Evolutionary conservation across 768 basidiomycete genomes (phyloP).

Genomic region (Suillus tomentosus): DNA sequence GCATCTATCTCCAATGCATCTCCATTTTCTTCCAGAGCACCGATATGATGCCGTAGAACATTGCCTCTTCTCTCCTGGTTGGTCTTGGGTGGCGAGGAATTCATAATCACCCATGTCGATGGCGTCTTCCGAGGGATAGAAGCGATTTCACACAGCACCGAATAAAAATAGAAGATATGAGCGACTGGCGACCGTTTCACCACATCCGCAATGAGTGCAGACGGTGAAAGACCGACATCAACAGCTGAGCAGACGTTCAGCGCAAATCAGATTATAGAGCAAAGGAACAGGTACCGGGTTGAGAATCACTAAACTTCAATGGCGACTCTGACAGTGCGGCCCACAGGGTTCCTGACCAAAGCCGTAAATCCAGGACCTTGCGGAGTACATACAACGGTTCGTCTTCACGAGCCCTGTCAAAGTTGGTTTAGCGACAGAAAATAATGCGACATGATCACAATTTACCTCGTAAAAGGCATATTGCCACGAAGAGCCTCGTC

Average conservation of each 20-base stretch:
- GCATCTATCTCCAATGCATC: conserved; percentile 61
- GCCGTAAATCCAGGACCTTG: conserved; percentile 66
- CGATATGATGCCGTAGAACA: conserved; percentile 21
- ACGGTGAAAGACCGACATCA: no score
- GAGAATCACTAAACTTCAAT: conserved; percentile 50
- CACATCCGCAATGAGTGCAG: conserved; percentile 65
- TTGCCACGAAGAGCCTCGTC: conserved; percentile 85
- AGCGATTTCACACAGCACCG: conserved; percentile 75
- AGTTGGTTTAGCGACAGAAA: not conserved
- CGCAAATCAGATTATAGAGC: conserved; percentile 3
- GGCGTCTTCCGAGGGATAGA: conserved; percentile 71
- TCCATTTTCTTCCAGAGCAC: conserved; percentile 21
- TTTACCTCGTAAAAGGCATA: conserved; percentile 83
- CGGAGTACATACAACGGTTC: conserved; percentile 84
- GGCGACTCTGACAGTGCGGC: conserved; percentile 72
- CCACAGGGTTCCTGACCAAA: conserved; percentile 79
- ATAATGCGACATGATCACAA: not conserved
- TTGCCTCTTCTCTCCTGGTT: conserved; percentile 18
- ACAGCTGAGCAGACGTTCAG: no score
- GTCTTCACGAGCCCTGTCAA: conserved; percentile 75
- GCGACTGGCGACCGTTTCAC: conserved; percentile 75
- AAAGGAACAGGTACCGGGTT: conserved; percentile 51
- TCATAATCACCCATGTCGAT: conserved; percentile 56
- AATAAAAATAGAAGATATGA: conserved; percentile 89
- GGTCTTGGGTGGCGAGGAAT: conserved; percentile 9